Evolutionary conservation across 768 basidiomycete species (phyloP).

Genomic region (Rhizopogon vesiculosus): DNA sequence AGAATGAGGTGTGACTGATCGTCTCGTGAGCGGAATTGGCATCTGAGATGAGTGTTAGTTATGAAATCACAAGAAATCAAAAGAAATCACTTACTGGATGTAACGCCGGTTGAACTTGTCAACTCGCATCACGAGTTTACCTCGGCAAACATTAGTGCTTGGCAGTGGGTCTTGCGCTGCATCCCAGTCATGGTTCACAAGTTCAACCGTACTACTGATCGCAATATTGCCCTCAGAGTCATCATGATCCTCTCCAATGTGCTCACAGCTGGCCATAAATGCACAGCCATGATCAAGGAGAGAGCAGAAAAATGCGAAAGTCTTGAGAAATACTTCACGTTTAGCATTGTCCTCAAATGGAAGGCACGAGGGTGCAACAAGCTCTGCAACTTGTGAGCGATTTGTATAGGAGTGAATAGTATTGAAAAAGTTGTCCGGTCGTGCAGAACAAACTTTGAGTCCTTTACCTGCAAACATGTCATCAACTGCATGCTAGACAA

Average conservation of each 20-base stretch:
- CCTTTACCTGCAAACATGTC: not conserved
- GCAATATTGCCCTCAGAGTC: too few species aligned
- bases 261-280: conserved; percentile 4
- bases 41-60: not conserved
- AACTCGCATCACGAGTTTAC: conserved; percentile 1
- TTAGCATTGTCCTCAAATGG: conserved; percentile 1
- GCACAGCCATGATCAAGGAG: conserved; percentile 14
- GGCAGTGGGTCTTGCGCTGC: too few species aligned
- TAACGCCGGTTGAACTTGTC: not conserved
- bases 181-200: too few species aligned
- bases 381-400: not conserved
- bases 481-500: too few species aligned
- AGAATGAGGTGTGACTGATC: conserved; percentile 17
- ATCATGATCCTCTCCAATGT: not conserved
- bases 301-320: conserved; percentile 16
- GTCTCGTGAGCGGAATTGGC: conserved; percentile 9
- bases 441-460: conserved; percentile 1
- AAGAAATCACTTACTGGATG: conserved; percentile 3
- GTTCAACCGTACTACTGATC: too few species aligned
- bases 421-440: not conserved
- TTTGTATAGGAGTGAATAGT: not conserved
- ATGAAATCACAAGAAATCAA: not conserved
- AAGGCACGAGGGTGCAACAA: not conserved
- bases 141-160: not conserved
- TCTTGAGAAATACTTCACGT: conserved; percentile 16